Percentiles rank a stretch among this genome's conserved stretches.
Conservation (phyloP, 192 early-diverging fungal species). For the Backusella morwellensis region DNA sequence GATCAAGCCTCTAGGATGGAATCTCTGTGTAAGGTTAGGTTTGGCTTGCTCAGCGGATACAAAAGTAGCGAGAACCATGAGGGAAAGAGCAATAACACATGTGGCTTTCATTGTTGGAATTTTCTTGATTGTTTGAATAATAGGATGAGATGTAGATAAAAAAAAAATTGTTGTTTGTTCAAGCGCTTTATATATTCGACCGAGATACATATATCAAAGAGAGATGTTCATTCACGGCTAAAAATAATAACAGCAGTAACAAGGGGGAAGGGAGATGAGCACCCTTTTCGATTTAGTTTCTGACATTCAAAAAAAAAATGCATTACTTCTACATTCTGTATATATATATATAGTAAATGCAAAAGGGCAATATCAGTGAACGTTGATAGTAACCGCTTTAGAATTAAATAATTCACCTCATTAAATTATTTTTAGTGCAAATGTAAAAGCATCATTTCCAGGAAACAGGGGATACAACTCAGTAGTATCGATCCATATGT, state of each 20-base stretch:
- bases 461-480: not conserved
- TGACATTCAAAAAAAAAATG: not conserved
- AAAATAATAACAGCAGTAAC: not conserved
- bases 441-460: not conserved
- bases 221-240: not conserved
- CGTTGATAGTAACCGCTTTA: not conserved
- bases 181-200: not conserved
- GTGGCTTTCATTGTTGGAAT: not conserved
- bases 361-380: not conserved
- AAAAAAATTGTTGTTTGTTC: not conserved
- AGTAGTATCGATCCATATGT: not conserved
- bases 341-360: not conserved
- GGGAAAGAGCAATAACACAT: not conserved
- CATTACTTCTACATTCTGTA: not conserved
- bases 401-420: not conserved
- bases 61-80: not conserved
- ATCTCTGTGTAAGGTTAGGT: not conserved
- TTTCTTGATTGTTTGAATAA: not conserved
- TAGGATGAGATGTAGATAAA: not conserved
- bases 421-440: not conserved
- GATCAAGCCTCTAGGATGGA: not conserved
- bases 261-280: not conserved
- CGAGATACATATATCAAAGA: not conserved
- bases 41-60: not conserved
- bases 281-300: not conserved